Base-by-base conservation (phyloP, 192 early-diverging fungal species). In the Neocallimastix lanati region DNA sequence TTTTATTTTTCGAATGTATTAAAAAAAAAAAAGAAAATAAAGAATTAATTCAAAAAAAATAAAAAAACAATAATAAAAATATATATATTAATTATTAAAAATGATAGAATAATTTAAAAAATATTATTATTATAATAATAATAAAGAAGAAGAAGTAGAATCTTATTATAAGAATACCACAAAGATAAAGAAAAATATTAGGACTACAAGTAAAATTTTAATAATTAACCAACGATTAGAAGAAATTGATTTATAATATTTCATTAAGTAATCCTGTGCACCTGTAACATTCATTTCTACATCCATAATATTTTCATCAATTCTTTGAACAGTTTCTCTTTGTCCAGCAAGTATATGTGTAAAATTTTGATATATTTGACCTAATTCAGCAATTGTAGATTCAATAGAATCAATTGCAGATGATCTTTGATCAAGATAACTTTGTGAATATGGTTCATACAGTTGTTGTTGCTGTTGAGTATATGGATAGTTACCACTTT, bases 341-440 rank as follows among this genome's bases (percentile, higher is more conserved):
- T 67, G 50, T 25, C 50, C 50, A n/a, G 50, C 50, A 25, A 67
- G 25, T n/a, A 67, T 67, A 67, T 67, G 50, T 7, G 50, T 67
- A 67, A 67, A 67, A 25, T 67, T 67, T 67, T 67, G 50, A 67
- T 67, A 67, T 27, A 67, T 67, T 67, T 67, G 50, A n/a, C 50
- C 50, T 25, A 98, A 90, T 82, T 99, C 98, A 0, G 96, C 93
- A 80, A 99, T 96, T 9, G 98, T 99, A 14, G 92, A 91, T 83
- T 99, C 97, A 81, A 99, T 98, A 12, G 94, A 94, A 81, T 94
- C 94, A 80, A 98, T 97, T 0, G 97, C 96, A 25, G 93, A 92
- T 7, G 92, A 90, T 40, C 98, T 91, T 80, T 90, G 92, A 80
- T 98, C 94, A 58, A 99, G 50, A 67, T 67, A 67, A n/a, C 50